Conservation (phyloP, 371 early-diverging fungal species). For the Mortierella sp. region DNA sequence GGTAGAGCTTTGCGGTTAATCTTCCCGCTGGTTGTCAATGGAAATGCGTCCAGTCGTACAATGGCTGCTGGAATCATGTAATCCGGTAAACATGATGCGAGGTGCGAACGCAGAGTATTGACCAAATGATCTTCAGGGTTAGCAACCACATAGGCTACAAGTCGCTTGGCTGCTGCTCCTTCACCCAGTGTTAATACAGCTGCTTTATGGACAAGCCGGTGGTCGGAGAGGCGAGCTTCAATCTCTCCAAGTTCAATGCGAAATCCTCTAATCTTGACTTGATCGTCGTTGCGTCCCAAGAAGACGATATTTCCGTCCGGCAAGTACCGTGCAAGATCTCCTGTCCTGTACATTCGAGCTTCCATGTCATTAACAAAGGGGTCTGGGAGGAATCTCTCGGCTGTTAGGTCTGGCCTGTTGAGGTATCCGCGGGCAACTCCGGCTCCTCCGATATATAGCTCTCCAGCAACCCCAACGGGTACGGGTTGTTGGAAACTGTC, state of each 20-base stretch:
- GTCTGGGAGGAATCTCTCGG: slow-evolving; percentile 20
- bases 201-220: slow-evolving; percentile 4
- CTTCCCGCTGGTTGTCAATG: slow-evolving; percentile 16
- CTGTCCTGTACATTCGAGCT: slow-evolving; percentile 54
- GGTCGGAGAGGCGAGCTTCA: slow-evolving; percentile 18
- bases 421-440: slow-evolving; percentile 46
- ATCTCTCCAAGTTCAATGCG: slow-evolving; percentile 58
- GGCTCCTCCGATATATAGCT: slow-evolving; percentile 17
- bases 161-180: slow-evolving; percentile 1
- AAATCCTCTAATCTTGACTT: slow-evolving; percentile 57
- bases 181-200: slow-evolving; percentile 5
- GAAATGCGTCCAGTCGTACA: slow-evolving; percentile 16
- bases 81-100: background rate
- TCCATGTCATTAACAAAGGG: slow-evolving; percentile 1
- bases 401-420: slow-evolving; percentile 37
- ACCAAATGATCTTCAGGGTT: background rate
- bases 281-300: slow-evolving; percentile 35
- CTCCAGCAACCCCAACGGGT: slow-evolving; percentile 19
- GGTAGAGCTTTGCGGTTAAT: slow-evolving; percentile 27
- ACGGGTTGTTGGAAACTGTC: slow-evolving; percentile 13
- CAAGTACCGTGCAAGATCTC: slow-evolving; percentile 49
- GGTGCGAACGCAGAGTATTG: slow-evolving; percentile 3
- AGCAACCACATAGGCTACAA: slow-evolving; percentile 22
- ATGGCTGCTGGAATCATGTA: slow-evolving; percentile 22
- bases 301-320: slow-evolving; percentile 45